Evolutionary conservation across 345 rosid species (phyloP).

Genomic region (Euphorbia pulcherrima): DNA sequence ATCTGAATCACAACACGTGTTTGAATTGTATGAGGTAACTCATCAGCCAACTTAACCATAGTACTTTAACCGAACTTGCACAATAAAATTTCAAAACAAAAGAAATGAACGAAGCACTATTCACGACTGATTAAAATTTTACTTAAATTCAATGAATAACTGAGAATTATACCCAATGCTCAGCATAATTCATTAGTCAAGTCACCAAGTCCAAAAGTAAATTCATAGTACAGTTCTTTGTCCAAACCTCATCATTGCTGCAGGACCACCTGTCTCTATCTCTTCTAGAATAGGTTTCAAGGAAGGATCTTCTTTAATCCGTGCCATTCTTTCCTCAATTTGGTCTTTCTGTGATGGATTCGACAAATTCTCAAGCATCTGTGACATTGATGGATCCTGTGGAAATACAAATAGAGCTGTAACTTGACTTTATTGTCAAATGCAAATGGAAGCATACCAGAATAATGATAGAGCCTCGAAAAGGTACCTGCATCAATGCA

Average conservation of each 20-base stretch:
- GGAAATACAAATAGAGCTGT: slow-evolving; percentile 13
- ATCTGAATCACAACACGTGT: not conserved
- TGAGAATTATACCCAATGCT: too few relatives aligned
- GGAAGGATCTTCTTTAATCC: slow-evolving; percentile 78
- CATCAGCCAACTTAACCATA: not conserved
- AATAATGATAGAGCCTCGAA: not conserved
- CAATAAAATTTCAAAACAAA: too few relatives aligned
- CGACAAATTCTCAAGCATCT: slow-evolving; percentile 76
- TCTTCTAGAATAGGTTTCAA: slow-evolving; percentile 86
- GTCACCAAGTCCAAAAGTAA: not conserved
- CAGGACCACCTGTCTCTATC: slow-evolving; percentile 86
- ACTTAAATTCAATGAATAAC: not conserved
- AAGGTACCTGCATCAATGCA: slow-evolving; percentile 75
- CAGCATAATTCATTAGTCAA: not conserved
- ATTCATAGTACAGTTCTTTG: slow-evolving; percentile 1
- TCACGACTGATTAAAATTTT: not conserved
- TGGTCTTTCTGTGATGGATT: slow-evolving; percentile 79
- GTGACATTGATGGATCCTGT: slow-evolving; percentile 95
- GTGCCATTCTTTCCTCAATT: slow-evolving; percentile 81
- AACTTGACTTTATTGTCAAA: slow-evolving; percentile 2
- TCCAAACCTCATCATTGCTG: slow-evolving; percentile 91
- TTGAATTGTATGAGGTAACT: not conserved
- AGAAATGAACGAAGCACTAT: too few relatives aligned
- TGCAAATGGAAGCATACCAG: not conserved
- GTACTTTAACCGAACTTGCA: not conserved